Percentiles rank a stretch among this genome's conserved stretches.
Conservation (phyloP, 1,284 basidiomycete genomes). For the Macrocystidia cucumis region DNA sequence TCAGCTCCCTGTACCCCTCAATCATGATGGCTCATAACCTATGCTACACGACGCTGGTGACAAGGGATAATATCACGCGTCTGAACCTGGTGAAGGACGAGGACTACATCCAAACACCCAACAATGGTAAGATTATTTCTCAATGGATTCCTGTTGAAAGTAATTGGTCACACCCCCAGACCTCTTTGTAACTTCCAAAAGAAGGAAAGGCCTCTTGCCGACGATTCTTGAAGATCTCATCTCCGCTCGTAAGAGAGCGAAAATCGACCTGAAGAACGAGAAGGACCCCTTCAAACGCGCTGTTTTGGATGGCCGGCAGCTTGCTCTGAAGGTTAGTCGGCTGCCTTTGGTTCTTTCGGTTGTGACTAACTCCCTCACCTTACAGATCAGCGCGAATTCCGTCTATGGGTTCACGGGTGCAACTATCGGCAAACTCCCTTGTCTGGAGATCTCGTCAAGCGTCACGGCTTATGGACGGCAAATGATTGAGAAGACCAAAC, state of each 20-base stretch:
- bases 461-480: conserved; percentile 91
- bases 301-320: conserved; percentile 89
- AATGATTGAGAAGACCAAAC: conserved; percentile 95
- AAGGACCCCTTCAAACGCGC: conserved; percentile 93
- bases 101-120: conserved; percentile 90
- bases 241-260: conserved; percentile 85
- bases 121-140: conserved; percentile 58
- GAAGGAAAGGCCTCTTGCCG: conserved; percentile 83
- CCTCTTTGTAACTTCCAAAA: conserved; percentile 68
- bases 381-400: conserved; percentile 91
- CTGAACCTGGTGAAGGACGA: conserved; percentile 72
- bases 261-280: conserved; percentile 91
- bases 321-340: conserved; percentile 76
- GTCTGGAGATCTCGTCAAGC: conserved; percentile 90
- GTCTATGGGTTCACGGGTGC: conserved; percentile 97
- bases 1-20: conserved; percentile 94
- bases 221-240: conserved; percentile 92
- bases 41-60: conserved; percentile 89
- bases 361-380: conserved; percentile 3
- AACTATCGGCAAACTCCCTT: conserved; percentile 91
- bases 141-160: background rate
- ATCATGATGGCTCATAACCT: conserved; percentile 99
- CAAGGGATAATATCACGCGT: conserved; percentile 71
- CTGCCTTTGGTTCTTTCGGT: conserved; percentile 1
- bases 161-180: conserved; percentile 38